Conservation (phyloP, 805 yeast genomes). For the Tetrapisispora phaffii region DNA sequence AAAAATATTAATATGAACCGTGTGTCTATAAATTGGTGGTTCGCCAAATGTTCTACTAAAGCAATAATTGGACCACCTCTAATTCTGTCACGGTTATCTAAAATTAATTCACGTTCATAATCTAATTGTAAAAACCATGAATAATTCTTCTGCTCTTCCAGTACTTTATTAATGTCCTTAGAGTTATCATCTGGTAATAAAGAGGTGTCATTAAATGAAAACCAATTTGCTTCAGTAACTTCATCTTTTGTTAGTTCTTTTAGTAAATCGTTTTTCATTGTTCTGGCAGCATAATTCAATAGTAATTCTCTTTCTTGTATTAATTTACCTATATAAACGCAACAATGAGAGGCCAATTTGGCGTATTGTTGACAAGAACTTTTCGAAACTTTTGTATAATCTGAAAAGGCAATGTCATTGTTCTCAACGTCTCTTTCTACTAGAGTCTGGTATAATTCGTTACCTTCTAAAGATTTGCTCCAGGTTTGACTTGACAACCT, state of each 20-base stretch:
- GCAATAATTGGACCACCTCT: constrained; percentile 81
- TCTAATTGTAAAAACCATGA: constrained; percentile 73
- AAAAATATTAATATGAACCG: constrained; percentile 60
- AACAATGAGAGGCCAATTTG: constrained; percentile 29
- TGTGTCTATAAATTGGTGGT: constrained; percentile 54
- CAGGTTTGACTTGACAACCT: constrained; percentile 4
- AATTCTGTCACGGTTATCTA: constrained; percentile 59
- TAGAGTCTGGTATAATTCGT: constrained; percentile 38
- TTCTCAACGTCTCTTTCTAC: constrained; percentile 37
- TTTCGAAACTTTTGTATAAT: constrained; percentile 25
- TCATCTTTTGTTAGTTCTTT: constrained; percentile 46
- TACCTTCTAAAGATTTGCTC: constrained; percentile 20
- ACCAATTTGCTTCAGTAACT: constrained; percentile 16
- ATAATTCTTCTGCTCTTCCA: constrained; percentile 24
- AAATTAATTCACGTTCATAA: constrained; percentile 46
- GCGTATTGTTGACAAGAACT: constrained; percentile 28
- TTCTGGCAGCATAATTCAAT: constrained; percentile 62
- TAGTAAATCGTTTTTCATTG: constrained; percentile 65
- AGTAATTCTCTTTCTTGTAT: constrained; percentile 63
- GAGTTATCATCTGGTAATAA: not conserved
- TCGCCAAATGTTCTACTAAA: constrained; percentile 68
- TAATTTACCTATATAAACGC: constrained; percentile 42
- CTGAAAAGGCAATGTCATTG: constrained; percentile 30
- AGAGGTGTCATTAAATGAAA: not conserved
- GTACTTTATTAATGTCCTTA: not conserved